Evolutionary conservation across 495 filamentous ascomycete genomes (phyloP).

Genomic region (Xylaria telfairii): DNA sequence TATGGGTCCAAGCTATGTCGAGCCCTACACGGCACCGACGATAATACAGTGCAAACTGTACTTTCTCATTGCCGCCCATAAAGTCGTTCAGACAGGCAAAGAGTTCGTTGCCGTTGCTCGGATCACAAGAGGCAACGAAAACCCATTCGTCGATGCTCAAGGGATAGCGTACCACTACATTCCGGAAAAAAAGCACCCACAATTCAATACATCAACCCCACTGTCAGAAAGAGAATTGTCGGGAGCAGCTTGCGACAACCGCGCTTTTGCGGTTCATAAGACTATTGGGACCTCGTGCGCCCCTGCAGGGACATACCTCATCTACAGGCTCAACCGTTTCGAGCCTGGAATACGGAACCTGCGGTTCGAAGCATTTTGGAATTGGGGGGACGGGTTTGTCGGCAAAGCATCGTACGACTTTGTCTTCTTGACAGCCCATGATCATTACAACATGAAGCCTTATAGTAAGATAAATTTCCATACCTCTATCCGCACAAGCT

Average conservation of each 20-base stretch:
- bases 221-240: background rate
- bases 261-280: background rate
- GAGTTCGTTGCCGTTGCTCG: slow-evolving; percentile 5
- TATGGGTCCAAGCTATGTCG: background rate
- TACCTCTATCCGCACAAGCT: background rate
- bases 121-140: background rate
- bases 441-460: background rate
- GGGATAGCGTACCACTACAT: background rate
- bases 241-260: background rate
- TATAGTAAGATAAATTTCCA: background rate
- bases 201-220: background rate
- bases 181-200: background rate
- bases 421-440: background rate
- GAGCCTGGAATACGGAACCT: background rate
- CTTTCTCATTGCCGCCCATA: background rate
- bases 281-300: background rate
- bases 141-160: background rate
- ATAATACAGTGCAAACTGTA: slow-evolving; percentile 5
- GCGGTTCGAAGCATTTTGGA: background rate
- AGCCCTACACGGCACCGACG: background rate
- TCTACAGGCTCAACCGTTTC: background rate
- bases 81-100: slow-evolving; percentile 4
- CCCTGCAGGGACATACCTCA: slow-evolving; percentile 4
- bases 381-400: background rate
- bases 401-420: background rate